Evolutionary conservation across 108 stramenopile genomes (phyloP).

Genomic region (Nitzschia sp.): DNA sequence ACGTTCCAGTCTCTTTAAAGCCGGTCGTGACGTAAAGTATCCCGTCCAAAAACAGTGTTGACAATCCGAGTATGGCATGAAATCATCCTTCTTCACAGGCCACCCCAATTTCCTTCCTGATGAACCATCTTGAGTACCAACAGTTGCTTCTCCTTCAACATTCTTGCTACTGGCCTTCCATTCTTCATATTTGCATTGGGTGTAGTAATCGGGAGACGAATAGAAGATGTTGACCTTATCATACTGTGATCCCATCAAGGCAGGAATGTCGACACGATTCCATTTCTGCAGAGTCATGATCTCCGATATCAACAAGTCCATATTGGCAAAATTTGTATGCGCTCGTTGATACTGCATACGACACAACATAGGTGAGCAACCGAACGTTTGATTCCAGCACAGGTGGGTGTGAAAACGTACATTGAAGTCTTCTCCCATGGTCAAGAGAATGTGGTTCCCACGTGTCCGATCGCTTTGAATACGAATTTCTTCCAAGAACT

Average conservation of each 20-base stretch:
- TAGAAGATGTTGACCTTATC: constrained; percentile 84
- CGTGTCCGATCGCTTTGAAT: constrained; percentile 68
- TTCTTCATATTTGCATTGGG: constrained; percentile 64
- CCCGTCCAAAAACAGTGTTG: constrained; percentile 94
- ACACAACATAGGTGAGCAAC: neutral
- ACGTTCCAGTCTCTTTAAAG: constrained; percentile 84
- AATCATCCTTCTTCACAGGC: constrained; percentile 81
- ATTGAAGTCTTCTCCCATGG: constrained; percentile 82
- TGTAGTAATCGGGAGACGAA: constrained; percentile 84
- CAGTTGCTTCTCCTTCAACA: neutral
- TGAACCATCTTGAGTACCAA: no score
- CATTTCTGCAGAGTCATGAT: constrained; percentile 15
- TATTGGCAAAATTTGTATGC: constrained; percentile 32
- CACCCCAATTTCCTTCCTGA: constrained; percentile 5
- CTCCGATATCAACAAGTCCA: constrained; percentile 24
- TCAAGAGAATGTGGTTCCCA: constrained; percentile 85
- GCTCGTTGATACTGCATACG: constrained; percentile 29
- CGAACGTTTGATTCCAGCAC: no score
- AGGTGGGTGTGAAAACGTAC: constrained; percentile 1
- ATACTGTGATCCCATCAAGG: constrained; percentile 54
- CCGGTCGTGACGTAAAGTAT: constrained; percentile 86
- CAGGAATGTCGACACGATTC: constrained; percentile 17
- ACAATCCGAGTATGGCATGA: constrained; percentile 93
- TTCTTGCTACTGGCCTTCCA: neutral
- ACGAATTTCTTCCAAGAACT: constrained; percentile 56